Conservation (phyloP, 768 basidiomycete species). For the Galerina marginata region DNA sequence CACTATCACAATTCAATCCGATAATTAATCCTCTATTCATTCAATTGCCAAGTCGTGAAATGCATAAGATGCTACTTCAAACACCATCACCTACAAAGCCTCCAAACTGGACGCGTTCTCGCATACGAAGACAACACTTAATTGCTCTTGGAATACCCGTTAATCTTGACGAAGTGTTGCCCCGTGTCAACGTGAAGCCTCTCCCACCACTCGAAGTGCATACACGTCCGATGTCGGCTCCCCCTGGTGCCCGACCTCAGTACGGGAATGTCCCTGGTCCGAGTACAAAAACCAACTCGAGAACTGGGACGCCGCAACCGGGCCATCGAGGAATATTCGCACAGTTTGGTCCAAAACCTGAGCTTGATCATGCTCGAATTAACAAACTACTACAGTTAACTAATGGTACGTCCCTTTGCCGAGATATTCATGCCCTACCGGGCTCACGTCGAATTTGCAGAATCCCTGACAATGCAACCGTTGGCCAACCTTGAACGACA, state of each 20-base stretch:
- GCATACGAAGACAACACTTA: conserved; percentile 88
- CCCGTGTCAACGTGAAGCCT: conserved; percentile 63
- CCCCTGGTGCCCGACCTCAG: conserved; percentile 63
- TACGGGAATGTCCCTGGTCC: conserved; percentile 35
- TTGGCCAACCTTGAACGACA: conserved; percentile 67
- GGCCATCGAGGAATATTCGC: conserved; percentile 39
- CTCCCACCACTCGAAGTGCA: conserved; percentile 84
- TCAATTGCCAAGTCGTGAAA: conserved; percentile 62
- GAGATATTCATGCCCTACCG: not conserved
- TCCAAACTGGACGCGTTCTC: conserved; percentile 94
- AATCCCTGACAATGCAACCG: conserved; percentile 74
- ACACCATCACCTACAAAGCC: conserved; percentile 78
- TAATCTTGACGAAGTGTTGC: conserved; percentile 91
- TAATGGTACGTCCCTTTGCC: not conserved
- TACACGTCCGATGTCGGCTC: conserved; percentile 82
- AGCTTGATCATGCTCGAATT: conserved; percentile 70
- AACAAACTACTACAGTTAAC: conserved; percentile 63
- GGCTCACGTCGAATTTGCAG: conserved; percentile 41
- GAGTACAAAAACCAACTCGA: conserved; percentile 49
- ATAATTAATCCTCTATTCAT: conserved; percentile 8
- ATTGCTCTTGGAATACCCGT: conserved; percentile 93
- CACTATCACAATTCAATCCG: conserved; percentile 18
- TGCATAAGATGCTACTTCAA: conserved; percentile 75
- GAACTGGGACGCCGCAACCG: conserved; percentile 56
- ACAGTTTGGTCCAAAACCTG: conserved; percentile 78